Evolutionary conservation across 805 yeast genomes (phyloP), one percentile per base, ranked within the genome.

Genomic region (Starmerella etchellsii): DNA sequence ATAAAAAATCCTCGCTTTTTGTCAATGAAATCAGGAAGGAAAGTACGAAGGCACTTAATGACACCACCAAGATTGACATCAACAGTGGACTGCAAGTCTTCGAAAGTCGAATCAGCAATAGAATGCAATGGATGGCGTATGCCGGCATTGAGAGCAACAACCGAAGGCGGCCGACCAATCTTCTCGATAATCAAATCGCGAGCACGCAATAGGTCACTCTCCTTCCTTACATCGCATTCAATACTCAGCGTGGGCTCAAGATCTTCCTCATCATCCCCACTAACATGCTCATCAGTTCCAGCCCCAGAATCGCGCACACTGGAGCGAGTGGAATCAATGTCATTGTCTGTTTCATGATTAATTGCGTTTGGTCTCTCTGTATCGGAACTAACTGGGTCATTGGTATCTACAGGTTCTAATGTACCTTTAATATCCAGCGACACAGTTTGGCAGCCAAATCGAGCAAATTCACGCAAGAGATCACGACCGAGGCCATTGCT

Each of bases 131-230:
- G 44, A 4, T 41, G 37, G 8, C 56, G 50, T 8, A 84, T 69
- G 0, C 83, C 97, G 0, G 96, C 97, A 57, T 88, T 87, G 58
- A 87, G 87, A 37, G 88, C 69, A 14, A 88, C 60, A 1, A 85
- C 66, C 0, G 85, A 70, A 1, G 81, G 77, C 0, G 50, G 21
- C 23, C 46, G 50, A 0, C 94, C 93, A 32, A 73, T 51, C 25
- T 67, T 68, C n/a, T 53, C 36, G 26, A 53, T 54, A 24, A 85
- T 71, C 9, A 35, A 42, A 6, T 54, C 54, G 5, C 69, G 68
- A 29, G 66, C 54, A 2, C 54, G 52, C 18, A 56, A 50, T 6
- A 85, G 69, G 16, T 69, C 66, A 2, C 57, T 54, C 15, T 67
- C 47, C 38, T 71, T 58, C 35, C 84, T 65, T 3, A 88, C 81